Base-by-base conservation (phyloP, 2,329 filamentous ascomycete species). In the Coleophoma crateriformis region DNA sequence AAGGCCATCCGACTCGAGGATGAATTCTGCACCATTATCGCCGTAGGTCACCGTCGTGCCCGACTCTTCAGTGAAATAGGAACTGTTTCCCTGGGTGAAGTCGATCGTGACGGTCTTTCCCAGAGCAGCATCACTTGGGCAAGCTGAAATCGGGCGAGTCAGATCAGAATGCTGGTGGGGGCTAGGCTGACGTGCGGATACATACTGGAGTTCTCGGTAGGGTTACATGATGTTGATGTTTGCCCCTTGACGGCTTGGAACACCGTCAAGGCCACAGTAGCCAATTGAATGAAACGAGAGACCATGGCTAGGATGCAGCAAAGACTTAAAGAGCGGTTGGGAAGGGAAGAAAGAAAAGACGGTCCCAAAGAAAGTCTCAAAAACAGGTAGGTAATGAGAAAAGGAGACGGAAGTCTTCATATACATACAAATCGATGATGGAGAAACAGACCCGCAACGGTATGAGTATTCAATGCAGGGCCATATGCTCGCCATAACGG, bases 111-210 rank as follows among this genome's bases (percentile, higher is more conserved):
- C 75, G 32, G 75, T 66, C 27, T 80, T 81, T 50, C 84, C 82
- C 17, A 95, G 77, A 13, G 88, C 90, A 2, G 82, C 75, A 65
- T 94, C 79, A 38, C 82, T 67, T 1, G 87, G 81, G 65, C 90
- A 95, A 41, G 38, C 38, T 41, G 7, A 27, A 27, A 10, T 41
- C 17, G 13, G 38, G 7, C 12, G 12, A 6, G 22, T 41, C 22
- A 41, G 38, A 7, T 12, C 17, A 13, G 6, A n/a, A 38, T 17
- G 7, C 35, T 41, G n/a, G 22, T 10, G 17, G 3, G 7, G 12
- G 4, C 5, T 2, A 41, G 13, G 3, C 15, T 19, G 17, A 3
- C 4, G 15, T 39, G 8, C 19, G 12, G 17, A 20, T 13, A 41
- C 38, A 17, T 41, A 41, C 38, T 41, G 38, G 38, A 15, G 15